Evolutionary conservation across 139 green algal species (phyloP), one percentile per base, ranked within the genome.

Genomic region (Ettlia oleoabundans): DNA sequence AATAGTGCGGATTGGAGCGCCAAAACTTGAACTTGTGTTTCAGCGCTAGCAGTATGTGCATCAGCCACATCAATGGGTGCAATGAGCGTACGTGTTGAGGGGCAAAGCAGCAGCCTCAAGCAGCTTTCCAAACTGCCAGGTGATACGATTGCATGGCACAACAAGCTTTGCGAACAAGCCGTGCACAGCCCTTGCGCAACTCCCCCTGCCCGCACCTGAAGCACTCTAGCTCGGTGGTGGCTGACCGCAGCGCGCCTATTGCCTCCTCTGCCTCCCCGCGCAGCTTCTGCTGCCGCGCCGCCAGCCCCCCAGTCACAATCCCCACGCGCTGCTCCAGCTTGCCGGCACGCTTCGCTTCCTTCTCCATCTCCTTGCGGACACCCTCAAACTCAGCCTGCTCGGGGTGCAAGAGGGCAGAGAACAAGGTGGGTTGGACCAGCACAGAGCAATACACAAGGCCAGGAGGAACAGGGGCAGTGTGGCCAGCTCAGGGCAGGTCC

Each of bases 281-380:
- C 64, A 93, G 72, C 81, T 66, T 71, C 58, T 52, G 66, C 70
- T 88, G 82, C 79, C 96, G 94, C 28, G 83, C 82, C 43, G 92
- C 86, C 71, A 96, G 84, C 38, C 85, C 85, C n/a, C 67, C 85
- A 2, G 86, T 83, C 5, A 95, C 28, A 7, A 93, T 41, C 0
- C 37, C 47, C 21, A 86, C 84, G 72, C 95, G 95, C 43, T 90
- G 82, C 76, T 97, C 92, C 73, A 97, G 85, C 89, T 96, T 96
- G 43, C 84, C 85, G 19, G 92, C 93, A 2, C 86, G 84, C 70
- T 91, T 87, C 4, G 93, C 92, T 64, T 95, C 91, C 26, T 86
- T 86, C 70, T 92, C 89, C 94, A 98, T 97, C 86, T 96, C 91
- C 4, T 52, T 73, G 8, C 88, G 86, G 24, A 89, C 88, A 0